phyloP scores from a whole-genome alignment of 495 filamentous ascomycete genomes.

The Penicillium cinerascens region DNA sequence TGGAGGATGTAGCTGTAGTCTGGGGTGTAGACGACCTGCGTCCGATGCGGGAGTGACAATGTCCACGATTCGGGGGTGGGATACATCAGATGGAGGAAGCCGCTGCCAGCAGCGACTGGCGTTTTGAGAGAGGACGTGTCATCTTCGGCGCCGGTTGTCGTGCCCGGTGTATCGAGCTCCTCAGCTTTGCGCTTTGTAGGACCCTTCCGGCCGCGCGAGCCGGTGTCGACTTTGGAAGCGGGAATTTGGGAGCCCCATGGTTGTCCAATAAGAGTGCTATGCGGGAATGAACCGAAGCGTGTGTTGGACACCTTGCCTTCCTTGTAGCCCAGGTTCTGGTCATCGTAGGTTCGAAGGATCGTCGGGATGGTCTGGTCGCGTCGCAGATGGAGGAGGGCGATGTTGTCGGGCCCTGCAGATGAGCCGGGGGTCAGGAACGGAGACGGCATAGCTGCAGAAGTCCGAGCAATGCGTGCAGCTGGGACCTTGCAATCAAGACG shows the following conservation, averaged over 20 bases:
- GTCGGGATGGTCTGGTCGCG: constrained; percentile 77
- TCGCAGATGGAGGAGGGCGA: constrained; percentile 79
- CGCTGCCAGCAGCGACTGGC: constrained; percentile 63
- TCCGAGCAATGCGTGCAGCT: not conserved
- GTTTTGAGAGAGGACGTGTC: constrained; percentile 25
- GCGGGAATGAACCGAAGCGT: constrained; percentile 91
- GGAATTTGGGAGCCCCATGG: constrained; percentile 90
- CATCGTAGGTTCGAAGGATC: constrained; percentile 59
- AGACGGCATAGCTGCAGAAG: constrained; percentile 43
- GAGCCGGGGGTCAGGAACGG: constrained; percentile 69
- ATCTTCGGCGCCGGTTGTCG: constrained; percentile 22
- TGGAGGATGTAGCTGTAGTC: constrained; percentile 96
- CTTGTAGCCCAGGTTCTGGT: constrained; percentile 63
- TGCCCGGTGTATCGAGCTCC: constrained; percentile 32
- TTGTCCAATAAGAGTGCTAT: constrained; percentile 74
- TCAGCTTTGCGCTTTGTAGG: constrained; percentile 53
- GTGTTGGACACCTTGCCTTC: constrained; percentile 88
- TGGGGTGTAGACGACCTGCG: constrained; percentile 96
- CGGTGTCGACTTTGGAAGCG: constrained; percentile 86
- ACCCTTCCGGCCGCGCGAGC: constrained; percentile 63
- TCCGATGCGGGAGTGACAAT: constrained; percentile 80
- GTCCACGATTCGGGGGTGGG: constrained; percentile 97
- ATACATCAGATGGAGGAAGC: constrained; percentile 85
- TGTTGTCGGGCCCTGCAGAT: constrained; percentile 49
- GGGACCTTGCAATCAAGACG: not conserved